phyloP scores from a whole-genome alignment of 202 grass and related monocot species.

The Schoenoplectus triqueter region DNA sequence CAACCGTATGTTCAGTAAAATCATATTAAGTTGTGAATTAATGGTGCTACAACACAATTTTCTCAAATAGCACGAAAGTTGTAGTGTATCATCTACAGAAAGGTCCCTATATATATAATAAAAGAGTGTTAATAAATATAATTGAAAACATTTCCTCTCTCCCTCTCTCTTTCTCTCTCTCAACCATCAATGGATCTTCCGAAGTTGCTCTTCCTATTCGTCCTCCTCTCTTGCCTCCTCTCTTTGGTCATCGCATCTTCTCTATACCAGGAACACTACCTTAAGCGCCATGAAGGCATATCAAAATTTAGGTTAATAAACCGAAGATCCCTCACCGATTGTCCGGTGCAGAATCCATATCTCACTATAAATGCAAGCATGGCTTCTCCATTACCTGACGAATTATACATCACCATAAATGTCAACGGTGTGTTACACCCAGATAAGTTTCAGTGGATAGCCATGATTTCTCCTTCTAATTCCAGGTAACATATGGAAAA shows the following conservation, averaged over 20 bases:
- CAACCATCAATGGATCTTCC: conserved; percentile 15
- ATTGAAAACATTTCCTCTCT: conserved; percentile 16
- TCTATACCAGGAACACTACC: conserved; percentile 37
- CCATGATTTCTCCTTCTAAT: conserved; percentile 88
- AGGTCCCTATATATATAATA: conserved; percentile 5
- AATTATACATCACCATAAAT: conserved; percentile 61
- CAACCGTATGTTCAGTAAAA: too few relatives aligned
- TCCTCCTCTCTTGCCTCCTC: conserved; percentile 18
- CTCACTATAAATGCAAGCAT: conserved; percentile 51
- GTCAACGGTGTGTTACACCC: conserved; percentile 56
- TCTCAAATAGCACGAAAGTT: too few relatives aligned
- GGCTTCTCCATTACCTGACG: conserved; percentile 51
- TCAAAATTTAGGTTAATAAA: conserved; percentile 84
- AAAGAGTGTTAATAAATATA: background rate
- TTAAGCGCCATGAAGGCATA: conserved; percentile 49
- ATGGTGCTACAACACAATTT: too few relatives aligned
- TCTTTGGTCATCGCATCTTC: conserved; percentile 22
- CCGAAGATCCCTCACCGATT: conserved; percentile 56
- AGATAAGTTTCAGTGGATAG: conserved; percentile 59
- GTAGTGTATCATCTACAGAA: background rate
- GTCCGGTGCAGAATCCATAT: conserved; percentile 47
- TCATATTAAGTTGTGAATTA: too few relatives aligned
- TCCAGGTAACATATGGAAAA: conserved; percentile 43
- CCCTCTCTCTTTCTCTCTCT: background rate
- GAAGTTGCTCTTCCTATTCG: background rate